Base-by-base conservation (phyloP, 495 filamentous ascomycete genomes). In the Annulohypoxylon stygium region DNA sequence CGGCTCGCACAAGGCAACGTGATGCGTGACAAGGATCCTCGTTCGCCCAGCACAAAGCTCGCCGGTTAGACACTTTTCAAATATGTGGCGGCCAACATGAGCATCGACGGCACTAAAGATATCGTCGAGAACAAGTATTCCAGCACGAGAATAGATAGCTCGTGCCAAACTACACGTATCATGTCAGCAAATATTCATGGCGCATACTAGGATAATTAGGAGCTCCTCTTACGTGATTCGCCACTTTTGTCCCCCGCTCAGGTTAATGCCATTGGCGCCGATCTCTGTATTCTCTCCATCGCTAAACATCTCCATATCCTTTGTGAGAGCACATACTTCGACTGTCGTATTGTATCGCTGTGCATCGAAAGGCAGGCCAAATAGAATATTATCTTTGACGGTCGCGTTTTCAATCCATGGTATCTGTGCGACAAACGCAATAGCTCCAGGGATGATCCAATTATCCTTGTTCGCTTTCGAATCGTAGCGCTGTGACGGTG, bases 401-500 rank as follows among this genome's bases (percentile, higher is more conserved):
- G 86, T 92, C 0, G 91, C 91, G 71, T 95, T 95, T 70, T 95
- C 93, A 65, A 96, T 93, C 93, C 93, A 96, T 0, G 93, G 93
- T 16, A 91, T 93, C 77, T 96, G 93, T 5, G 91, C 89, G 30
- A 96, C 92, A 76, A 90, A 96, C 0, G 92, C 92, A 53, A 93
- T 88, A 0, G 88, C 84, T 1, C 84, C 84, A 14, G 90, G 88
- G 20, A 93, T 84, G 58, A 92, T 88, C 92, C 92, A 94, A 60
- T 93, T 89, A 47, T 83, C 86, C 51, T 79, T 86, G 33, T 87
- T 90, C 0, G 90, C 91, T 70, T 85, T 86, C 59, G 77, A 57
- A 67, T 90, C 88, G 65, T 85, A 82, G 16, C 88, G 81, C 6
- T 89, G 77, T 0, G 71, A 59, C 1, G 86, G 86, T 1, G 83